Evolutionary conservation across 257 asterid species (phyloP), one percentile per base, ranked within the genome.

Genomic region (Nicotiana attenuata): DNA sequence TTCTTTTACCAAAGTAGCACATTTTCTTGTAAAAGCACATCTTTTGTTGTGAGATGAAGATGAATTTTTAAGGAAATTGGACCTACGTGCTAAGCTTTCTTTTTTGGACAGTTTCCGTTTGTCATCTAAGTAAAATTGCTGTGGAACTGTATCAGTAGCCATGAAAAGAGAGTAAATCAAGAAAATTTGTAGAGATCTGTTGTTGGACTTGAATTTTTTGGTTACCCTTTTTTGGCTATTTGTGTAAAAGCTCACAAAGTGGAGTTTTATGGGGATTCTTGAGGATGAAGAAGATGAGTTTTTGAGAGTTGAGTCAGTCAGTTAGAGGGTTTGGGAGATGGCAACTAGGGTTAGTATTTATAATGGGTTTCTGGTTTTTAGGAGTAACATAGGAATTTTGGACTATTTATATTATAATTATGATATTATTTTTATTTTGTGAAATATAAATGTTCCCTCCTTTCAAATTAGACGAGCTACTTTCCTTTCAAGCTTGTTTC

Each of bases 1-100:
- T 69, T 95, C 94, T 71, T 95, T 95, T 4, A 95, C 97, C 3
- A 95, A 86, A 22, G 90, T 85, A 0, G 96, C 96, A 81, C 97
- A 94, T 80, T 94, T 93, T 82, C 97, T 87, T 7, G 96, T 88
- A 86, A 92, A 92, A 29, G 94, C 85, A 68, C 95, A 94, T 82
- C 92, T 88, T 65, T 89, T 82, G 61, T 85, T 86, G 10, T 53
- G n/a, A 11, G 81, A 17, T 31, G 75, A 20, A 5, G 89, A 77
- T 0, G 89, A 81, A 38, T 85, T 88, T 10, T 82, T 85, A 22
- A 87, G 65, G 22, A 78, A 81, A 20, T 71, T 75, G 13, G 57
- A 41, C 11, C 47, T 85, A 75, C 83, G 76, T 41, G 88, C 78
- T 4, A 85, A 69, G 66, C 81, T 61, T 65, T 83, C 87, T 52